Evolutionary conservation across 163 green algal species (phyloP), one percentile per base, ranked within the genome.

Genomic region (Prototheca wickerhamii): DNA sequence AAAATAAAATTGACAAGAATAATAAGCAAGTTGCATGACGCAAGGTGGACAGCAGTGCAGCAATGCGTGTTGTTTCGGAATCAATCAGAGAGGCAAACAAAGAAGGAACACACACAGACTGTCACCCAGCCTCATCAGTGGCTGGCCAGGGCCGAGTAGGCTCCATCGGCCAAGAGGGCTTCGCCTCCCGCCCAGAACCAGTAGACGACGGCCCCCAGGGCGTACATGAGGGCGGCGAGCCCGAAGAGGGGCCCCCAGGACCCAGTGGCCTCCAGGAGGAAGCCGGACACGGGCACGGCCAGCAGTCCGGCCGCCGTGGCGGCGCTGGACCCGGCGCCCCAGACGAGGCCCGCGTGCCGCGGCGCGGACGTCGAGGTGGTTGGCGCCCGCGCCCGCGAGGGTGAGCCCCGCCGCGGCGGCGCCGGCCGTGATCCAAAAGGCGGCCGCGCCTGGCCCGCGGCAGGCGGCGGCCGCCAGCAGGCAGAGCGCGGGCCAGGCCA

Each of bases 321-420:
- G 4, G 73, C 75, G 0, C 80, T 91, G 69, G 91, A 91, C 20
- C 86, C 86, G 17, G 80, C 75, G 1, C 74, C 86, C 74, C 91
- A 94, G 3, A 94, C 73, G 20, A 84, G 49, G 2, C 84, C 71
- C 15, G 86, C 85, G 60, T 94, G 76, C 20, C 73, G 69, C 3
- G 86, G 86, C 2, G 85, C 84, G n/a, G n/a, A 94, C 77, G 67
- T 94, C 86, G 43, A 94, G 72, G 44, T 94, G 86, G 50, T 61
- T 85, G 12, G 82, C 83, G 21, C 73, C 85, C 4, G 91, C 86
- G 3, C 79, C 85, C 3, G 67, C 86, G 17, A 91, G 79, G 0
- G 82, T 84, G 1, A 94, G 73, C 1, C 84, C 86, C 12, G 72
- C 86, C 32, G 92, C 75, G 21, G 79, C 86, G n/a, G 91, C 68